phyloP scores from a whole-genome alignment of 2,329 filamentous ascomycete genomes.

The Aspergillus fischeri region DNA sequence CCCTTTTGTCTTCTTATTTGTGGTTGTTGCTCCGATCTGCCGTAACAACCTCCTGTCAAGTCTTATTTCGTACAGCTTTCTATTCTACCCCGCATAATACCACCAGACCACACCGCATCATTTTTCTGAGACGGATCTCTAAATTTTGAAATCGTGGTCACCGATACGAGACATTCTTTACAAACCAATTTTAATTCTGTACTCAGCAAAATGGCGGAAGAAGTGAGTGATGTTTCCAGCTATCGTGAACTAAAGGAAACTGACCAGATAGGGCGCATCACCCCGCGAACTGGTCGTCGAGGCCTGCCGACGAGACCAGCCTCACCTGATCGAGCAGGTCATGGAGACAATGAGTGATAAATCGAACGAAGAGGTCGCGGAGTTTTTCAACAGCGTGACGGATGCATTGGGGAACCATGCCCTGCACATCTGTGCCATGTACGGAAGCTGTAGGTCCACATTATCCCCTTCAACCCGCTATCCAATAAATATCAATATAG shows the following conservation, averaged over 20 bases:
- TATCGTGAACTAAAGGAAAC: not conserved
- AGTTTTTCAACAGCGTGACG: conserved; percentile 78
- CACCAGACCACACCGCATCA: not conserved
- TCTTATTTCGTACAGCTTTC: not conserved
- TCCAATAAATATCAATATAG: not conserved
- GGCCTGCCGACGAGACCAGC: conserved; percentile 90
- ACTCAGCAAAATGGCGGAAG: conserved; percentile 37
- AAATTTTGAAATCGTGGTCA: conserved; percentile 6
- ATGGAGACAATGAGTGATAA: conserved; percentile 59
- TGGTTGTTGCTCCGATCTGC: not conserved
- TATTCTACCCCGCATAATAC: not conserved
- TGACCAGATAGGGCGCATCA: conserved; percentile 66
- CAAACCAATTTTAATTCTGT: not conserved
- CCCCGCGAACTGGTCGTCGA: conserved; percentile 82
- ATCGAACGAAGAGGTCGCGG: conserved; percentile 59
- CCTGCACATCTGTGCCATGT: conserved; percentile 81
- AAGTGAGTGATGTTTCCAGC: conserved; percentile 28
- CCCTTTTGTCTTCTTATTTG: not conserved
- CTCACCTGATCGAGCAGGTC: conserved; percentile 73
- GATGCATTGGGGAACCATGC: conserved; percentile 85
- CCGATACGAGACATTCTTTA: not conserved
- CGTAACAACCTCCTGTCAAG: not conserved
- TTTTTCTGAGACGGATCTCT: conserved; percentile 4
- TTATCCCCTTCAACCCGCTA: not conserved
- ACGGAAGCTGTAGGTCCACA: conserved; percentile 70